A percentile compares a stretch with the other conserved stretches of the same genome.
phyloP scores from a whole-genome alignment of 768 basidiomycete genomes.

The Rhodotorula sphaerocarpa region DNA sequence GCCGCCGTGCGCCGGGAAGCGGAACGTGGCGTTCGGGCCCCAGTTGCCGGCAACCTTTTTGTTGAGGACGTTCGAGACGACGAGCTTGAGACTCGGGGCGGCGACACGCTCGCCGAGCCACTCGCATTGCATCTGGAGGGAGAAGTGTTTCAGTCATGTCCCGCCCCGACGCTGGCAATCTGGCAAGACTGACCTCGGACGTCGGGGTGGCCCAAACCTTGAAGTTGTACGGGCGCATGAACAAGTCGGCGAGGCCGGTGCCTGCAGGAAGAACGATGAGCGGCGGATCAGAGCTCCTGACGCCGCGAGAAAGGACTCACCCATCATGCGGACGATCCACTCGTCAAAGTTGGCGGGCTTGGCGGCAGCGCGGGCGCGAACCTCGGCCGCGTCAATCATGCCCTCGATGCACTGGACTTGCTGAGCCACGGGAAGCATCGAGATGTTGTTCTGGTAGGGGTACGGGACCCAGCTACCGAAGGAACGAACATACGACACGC shows the following conservation, averaged over 20 bases:
- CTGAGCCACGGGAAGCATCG: slow-evolving; percentile 43
- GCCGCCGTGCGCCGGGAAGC: slow-evolving; percentile 45
- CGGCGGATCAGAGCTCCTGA: not conserved
- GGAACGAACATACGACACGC: slow-evolving; percentile 45
- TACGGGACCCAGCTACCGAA: slow-evolving; percentile 45
- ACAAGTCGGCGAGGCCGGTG: slow-evolving; percentile 43
- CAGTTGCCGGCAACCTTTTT: slow-evolving; percentile 45
- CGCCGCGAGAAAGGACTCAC: slow-evolving; percentile 3
- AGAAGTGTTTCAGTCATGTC: not conserved
- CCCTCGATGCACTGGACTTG: slow-evolving; percentile 45
- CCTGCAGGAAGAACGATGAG: slow-evolving; percentile 25
- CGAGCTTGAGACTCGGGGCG: slow-evolving; percentile 43
- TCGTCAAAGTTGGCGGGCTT: slow-evolving; percentile 46
- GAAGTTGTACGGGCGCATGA: slow-evolving; percentile 47
- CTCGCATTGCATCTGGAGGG: slow-evolving; percentile 44
- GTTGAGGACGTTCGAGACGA: slow-evolving; percentile 44
- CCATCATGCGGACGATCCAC: slow-evolving; percentile 46
- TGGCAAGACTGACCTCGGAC: slow-evolving; percentile 21
- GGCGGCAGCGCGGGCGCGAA: slow-evolving; percentile 37
- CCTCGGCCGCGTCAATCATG: slow-evolving; percentile 44
- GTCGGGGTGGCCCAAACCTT: slow-evolving; percentile 47
- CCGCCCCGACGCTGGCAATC: too few relatives aligned
- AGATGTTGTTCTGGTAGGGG: slow-evolving; percentile 46
- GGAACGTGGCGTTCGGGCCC: slow-evolving; percentile 45
- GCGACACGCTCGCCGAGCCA: slow-evolving; percentile 47